These are phyloP conservation scores for Hapsidospora chrysogenum DNA, from an alignment of 495 filamentous ascomycete genomes.

Conservation along the genomic window DNA sequence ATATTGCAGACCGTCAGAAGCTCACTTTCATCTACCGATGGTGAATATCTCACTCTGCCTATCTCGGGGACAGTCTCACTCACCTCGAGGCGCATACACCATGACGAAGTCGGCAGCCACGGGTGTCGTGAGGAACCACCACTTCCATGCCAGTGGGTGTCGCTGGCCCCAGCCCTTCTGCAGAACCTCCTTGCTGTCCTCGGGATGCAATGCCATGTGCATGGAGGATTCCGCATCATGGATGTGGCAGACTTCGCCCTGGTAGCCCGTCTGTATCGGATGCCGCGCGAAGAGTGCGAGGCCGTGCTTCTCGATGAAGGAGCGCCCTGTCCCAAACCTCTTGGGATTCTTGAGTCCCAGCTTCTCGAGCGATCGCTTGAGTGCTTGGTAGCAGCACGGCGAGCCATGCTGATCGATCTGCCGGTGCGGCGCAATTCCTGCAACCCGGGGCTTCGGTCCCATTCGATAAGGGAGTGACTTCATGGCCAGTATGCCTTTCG, in stretches of 20 bases:
- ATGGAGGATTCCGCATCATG: conserved; percentile 59
- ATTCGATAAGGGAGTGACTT: conserved; percentile 36
- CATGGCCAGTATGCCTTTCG: conserved; percentile 18
- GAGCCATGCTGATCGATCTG: conserved; percentile 51
- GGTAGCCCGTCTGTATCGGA: conserved; percentile 44
- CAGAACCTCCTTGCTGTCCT: conserved; percentile 60
- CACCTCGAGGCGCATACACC: conserved; percentile 63
- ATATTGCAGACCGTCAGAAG: conserved; percentile 52
- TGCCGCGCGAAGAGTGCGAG: conserved; percentile 50
- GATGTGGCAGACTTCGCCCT: conserved; percentile 67
- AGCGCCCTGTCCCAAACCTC: conserved; percentile 42
- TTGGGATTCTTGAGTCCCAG: conserved; percentile 30
- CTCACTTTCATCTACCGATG: conserved; percentile 36
- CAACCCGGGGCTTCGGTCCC: conserved; percentile 45
- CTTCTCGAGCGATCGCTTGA: conserved; percentile 30
- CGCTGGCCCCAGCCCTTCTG: conserved; percentile 78
- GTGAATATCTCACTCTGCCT: neutral
- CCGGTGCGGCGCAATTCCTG: conserved; percentile 65
- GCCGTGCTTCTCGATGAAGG: conserved; percentile 68
- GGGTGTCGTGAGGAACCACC: conserved; percentile 30
- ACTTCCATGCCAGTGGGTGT: conserved; percentile 57
- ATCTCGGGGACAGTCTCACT: too few species aligned
- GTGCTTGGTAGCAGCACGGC: conserved; percentile 28
- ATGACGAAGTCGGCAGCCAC: conserved; percentile 55
- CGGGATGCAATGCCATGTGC: conserved; percentile 62